These are phyloP conservation scores for Colletotrichum endophyticum DNA, from an alignment of 2,329 filamentous ascomycete species.

Conservation along the genomic window DNA sequence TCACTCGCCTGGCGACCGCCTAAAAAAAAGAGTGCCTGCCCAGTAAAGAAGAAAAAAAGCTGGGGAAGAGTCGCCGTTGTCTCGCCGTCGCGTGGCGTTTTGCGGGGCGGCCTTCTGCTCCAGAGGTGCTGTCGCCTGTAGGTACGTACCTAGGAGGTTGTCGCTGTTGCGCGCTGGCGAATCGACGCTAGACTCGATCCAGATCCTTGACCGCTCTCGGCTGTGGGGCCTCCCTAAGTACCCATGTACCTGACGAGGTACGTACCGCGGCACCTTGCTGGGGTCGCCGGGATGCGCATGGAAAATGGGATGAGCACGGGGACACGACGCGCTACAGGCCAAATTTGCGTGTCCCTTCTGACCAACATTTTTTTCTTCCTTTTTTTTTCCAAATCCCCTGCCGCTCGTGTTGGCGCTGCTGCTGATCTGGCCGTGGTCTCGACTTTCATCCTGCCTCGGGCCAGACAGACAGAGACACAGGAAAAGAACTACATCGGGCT, in stretches of 20 bases:
- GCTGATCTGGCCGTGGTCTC: neutral
- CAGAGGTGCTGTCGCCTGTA: neutral
- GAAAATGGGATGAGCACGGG: neutral
- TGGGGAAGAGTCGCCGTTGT: conserved; percentile 22
- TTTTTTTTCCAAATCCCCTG: neutral
- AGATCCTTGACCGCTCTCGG: conserved; percentile 16
- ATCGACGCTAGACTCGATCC: conserved; percentile 17
- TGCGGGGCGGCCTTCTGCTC: conserved; percentile 10
- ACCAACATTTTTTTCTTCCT: neutral
- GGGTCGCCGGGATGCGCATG: neutral
- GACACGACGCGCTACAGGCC: neutral
- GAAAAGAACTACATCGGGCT: neutral
- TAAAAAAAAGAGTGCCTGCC: neutral
- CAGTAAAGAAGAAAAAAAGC: neutral
- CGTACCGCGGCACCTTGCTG: neutral
- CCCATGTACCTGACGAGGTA: neutral
- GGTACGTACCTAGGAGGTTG: neutral
- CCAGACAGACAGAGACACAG: neutral
- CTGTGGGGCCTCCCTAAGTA: neutral
- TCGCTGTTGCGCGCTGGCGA: neutral
- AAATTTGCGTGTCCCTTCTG: neutral
- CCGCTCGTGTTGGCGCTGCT: neutral
- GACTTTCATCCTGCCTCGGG: neutral
- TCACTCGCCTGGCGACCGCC: neutral
- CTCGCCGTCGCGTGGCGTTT: conserved; percentile 25